These are phyloP conservation scores for Euphrasia arctica DNA, from an alignment of 305 asterid species.

Conservation along the genomic window DNA sequence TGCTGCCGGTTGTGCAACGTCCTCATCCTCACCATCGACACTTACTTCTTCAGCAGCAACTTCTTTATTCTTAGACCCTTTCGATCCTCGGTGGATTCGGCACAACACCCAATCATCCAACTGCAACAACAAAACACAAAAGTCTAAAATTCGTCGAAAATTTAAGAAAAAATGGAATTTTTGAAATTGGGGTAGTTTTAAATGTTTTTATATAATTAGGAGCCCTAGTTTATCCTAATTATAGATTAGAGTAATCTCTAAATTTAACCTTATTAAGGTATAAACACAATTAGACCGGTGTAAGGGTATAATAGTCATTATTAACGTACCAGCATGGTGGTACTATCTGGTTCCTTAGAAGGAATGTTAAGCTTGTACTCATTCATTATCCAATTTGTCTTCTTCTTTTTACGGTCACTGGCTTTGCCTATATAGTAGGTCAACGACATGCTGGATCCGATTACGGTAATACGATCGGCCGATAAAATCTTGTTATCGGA, in stretches of 20 bases:
- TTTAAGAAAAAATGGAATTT: too few relatives aligned
- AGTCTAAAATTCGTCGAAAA: neutral
- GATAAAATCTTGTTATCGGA: neutral
- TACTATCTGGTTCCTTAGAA: neutral
- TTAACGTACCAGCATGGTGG: neutral
- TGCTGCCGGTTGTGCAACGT: too few relatives aligned
- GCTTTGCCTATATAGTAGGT: neutral
- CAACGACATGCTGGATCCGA: neutral
- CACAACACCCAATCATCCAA: slow-evolving; percentile 11
- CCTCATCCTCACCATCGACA: neutral
- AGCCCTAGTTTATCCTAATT: too few relatives aligned
- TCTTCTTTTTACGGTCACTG: neutral
- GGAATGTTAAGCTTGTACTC: neutral
- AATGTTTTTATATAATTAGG: too few relatives aligned
- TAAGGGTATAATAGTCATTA: too few relatives aligned
- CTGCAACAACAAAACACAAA: neutral
- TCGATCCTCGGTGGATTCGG: neutral
- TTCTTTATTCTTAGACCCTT: neutral
- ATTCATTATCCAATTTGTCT: slow-evolving; percentile 6
- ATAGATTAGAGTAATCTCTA: too few relatives aligned
- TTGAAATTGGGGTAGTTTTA: too few relatives aligned
- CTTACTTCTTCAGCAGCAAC: neutral
- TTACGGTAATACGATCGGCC: neutral
- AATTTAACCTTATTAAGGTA: too few relatives aligned
- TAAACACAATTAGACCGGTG: too few relatives aligned